Evolutionary conservation across 768 basidiomycete species (phyloP).

Genomic region (Paxillus rubicundulus): DNA sequence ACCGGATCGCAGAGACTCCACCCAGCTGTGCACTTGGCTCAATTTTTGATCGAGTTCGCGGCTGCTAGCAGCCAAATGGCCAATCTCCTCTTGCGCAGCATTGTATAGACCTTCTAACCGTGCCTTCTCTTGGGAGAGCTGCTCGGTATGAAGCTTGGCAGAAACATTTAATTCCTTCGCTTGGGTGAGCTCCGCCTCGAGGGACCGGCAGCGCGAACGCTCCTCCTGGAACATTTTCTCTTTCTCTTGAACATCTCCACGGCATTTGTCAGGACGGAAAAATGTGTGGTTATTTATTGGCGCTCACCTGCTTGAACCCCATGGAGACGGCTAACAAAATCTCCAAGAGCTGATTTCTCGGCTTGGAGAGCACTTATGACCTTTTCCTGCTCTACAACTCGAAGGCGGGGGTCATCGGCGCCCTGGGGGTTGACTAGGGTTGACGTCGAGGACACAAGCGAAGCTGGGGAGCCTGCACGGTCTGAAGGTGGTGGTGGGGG

Average conservation of each 20-base stretch:
- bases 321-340: conserved; percentile 28
- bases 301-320: conserved; percentile 32
- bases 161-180: conserved; percentile 7
- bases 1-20: conserved; percentile 22
- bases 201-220: conserved; percentile 15
- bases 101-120: conserved; percentile 16
- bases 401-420: conserved; percentile 14
- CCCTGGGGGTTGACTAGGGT: conserved; percentile 1
- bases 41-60: conserved; percentile 13
- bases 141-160: conserved; percentile 14
- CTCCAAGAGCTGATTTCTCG: conserved; percentile 27
- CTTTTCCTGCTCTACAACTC: conserved; percentile 17
- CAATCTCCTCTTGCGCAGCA: conserved; percentile 15
- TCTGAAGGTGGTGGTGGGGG: conserved; percentile 17
- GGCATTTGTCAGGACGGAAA: background rate
- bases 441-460: background rate
- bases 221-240: conserved; percentile 19
- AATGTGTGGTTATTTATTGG: background rate
- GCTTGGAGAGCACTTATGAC: conserved; percentile 19
- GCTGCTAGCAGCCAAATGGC: conserved; percentile 10
- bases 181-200: conserved; percentile 22
- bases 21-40: conserved; percentile 2
- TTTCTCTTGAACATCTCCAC: conserved; percentile 17
- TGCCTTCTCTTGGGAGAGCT: conserved; percentile 23
- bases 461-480: conserved; percentile 7